Base-by-base conservation (phyloP, 305 asterid species). In the Solanum hybrid region DNA sequence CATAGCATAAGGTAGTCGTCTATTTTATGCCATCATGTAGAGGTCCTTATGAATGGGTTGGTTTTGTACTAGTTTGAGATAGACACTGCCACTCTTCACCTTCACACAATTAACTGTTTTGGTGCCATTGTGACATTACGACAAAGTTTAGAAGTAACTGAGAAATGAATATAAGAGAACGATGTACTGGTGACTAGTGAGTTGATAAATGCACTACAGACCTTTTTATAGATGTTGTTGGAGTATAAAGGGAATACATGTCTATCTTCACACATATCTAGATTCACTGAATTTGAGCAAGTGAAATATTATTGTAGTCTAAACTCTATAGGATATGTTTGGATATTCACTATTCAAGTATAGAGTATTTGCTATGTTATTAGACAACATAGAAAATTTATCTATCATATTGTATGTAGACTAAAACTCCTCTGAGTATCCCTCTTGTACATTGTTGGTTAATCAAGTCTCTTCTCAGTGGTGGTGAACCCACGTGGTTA, bases 1-100 rank as follows among this genome's bases (percentile, higher is more conserved):
- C 51, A 77, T 92, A 77, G 89, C 76, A 42, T 81, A 64, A 89
- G n/a, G 71, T n/a, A 35, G 88, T 91, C 34, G 40, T 89, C 64
- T 87, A 22, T 73, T 77, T 88, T 81, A 27, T 38, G 72, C 12
- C 37, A 82, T 82, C 40, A 45, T 45, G 71, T n/a, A 24, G 24
- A 82, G 87, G 87, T 27, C 36, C 87, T 79, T 69, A 64, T 35
- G 22, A 32, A 81, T 72, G 32, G 15, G 32, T 51, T 31, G 31
- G 29, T 85, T 31, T 56, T 85, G 76, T 56, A 56, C 88, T 56
- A 19, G 73, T 45, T 82, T 82, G 40, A 82, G 40, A 87, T 80
- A 24, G 42, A 87, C 35, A 42, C 17, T 51, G 37, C 87, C 17
- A 81, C 40, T 81, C 69, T 45, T 42, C 26, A 42, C 38, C 38